phyloP scores from a whole-genome alignment of 768 basidiomycete species.

The Amanita pallidorosea region DNA sequence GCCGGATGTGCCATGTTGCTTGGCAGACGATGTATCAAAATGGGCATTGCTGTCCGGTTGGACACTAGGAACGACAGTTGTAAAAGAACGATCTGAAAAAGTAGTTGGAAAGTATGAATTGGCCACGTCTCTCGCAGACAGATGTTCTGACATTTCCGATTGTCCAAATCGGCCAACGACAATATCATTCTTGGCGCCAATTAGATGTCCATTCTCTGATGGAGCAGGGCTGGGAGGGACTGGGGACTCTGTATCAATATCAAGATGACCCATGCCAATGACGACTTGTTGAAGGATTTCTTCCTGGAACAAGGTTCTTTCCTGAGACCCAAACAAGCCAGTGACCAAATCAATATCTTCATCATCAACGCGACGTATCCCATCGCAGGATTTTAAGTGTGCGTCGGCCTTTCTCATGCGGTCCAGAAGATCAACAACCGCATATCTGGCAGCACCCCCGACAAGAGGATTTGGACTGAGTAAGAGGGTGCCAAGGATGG shows the following conservation, averaged over 20 bases:
- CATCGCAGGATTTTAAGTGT: constrained; percentile 7
- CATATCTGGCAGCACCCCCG: constrained; percentile 59
- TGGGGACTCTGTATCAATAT: constrained; percentile 18
- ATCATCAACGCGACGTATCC: constrained; percentile 14
- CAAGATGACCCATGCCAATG: constrained; percentile 78
- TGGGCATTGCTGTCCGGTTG: background rate
- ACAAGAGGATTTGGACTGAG: constrained; percentile 71
- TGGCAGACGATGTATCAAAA: background rate
- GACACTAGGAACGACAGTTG: background rate
- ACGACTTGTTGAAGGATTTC: constrained; percentile 83
- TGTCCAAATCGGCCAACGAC: background rate
- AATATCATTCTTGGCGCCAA: background rate
- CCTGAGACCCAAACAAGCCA: constrained; percentile 41
- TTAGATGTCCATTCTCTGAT: background rate
- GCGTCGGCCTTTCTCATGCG: constrained; percentile 54
- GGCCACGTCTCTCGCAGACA: constrained; percentile 12
- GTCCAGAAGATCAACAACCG: constrained; percentile 69
- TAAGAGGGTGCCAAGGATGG: constrained; percentile 80
- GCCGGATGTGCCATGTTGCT: background rate
- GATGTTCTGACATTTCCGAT: background rate
- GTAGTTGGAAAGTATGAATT: constrained; percentile 47
- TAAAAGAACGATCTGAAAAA: constrained; percentile 6
- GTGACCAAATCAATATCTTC: constrained; percentile 19
- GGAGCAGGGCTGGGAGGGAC: background rate
- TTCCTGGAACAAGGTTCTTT: constrained; percentile 60